Evolutionary conservation across 495 filamentous ascomycete genomes (phyloP).

Genomic region (Aspergillus asperescens): DNA sequence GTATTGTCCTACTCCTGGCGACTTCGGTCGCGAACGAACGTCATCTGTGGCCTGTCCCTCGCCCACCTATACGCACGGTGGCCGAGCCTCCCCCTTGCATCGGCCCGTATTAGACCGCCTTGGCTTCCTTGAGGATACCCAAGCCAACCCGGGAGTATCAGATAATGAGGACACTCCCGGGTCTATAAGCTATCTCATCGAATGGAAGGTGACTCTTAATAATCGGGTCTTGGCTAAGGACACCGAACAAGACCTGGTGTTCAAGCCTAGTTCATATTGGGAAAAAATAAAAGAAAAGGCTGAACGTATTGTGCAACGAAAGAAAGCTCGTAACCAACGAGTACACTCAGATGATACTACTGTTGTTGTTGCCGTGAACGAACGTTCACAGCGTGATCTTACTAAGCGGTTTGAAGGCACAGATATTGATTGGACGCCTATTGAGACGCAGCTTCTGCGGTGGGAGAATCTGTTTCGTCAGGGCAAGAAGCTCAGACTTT

Average conservation of each 20-base stretch:
- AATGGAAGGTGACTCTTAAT: conserved; percentile 30
- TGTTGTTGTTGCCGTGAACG: conserved; percentile 21
- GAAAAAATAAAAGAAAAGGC: conserved; percentile 10
- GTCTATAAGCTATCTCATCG: conserved; percentile 26
- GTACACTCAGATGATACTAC: conserved; percentile 23
- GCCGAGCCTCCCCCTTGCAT: background rate
- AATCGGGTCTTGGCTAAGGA: conserved; percentile 22
- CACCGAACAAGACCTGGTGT: conserved; percentile 26
- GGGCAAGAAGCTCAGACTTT: conserved; percentile 5
- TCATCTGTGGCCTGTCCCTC: conserved; percentile 20
- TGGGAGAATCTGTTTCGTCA: conserved; percentile 10
- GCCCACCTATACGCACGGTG: background rate
- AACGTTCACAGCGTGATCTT: conserved; percentile 22
- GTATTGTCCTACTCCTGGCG: conserved; percentile 15
- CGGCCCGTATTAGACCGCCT: conserved; percentile 3
- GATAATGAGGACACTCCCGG: background rate
- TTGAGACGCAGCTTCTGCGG: conserved; percentile 18
- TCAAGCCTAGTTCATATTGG: conserved; percentile 6
- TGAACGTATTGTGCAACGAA: conserved; percentile 14
- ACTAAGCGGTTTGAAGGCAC: conserved; percentile 17
- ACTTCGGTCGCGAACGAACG: conserved; percentile 17
- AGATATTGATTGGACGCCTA: conserved; percentile 21
- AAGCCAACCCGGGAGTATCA: background rate
- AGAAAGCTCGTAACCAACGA: conserved; percentile 9
- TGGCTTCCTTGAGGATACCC: background rate